Evolutionary conservation across 176 grass and related monocot species (phyloP).

Genomic region (Chrysopogon serrulatus): DNA sequence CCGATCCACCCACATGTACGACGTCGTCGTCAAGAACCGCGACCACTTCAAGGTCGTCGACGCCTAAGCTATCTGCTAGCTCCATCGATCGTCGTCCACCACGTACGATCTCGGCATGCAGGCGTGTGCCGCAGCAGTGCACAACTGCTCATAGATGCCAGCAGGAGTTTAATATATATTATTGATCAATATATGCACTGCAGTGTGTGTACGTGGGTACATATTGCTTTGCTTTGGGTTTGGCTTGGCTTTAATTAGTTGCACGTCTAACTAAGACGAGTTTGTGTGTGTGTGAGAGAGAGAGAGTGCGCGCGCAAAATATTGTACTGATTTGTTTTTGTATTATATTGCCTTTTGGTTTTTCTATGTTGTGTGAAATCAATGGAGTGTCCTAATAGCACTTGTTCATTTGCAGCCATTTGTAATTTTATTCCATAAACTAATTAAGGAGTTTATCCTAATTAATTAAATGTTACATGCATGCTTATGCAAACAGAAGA

Average conservation of each 20-base stretch:
- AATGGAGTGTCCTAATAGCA: neutral
- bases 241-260: neutral
- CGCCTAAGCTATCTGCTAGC: no score
- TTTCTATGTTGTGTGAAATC: neutral
- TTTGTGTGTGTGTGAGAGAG: neutral
- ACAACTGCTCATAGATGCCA: neutral
- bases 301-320: neutral
- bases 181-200: neutral
- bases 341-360: neutral
- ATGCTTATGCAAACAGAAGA: neutral
- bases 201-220: neutral
- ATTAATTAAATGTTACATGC: neutral
- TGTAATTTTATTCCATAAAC: neutral
- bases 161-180: neutral
- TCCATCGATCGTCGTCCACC: neutral
- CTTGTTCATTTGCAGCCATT: neutral
- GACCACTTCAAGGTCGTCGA: conserved; percentile 84
- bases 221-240: neutral
- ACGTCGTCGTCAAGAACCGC: conserved; percentile 87
- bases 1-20: conserved; percentile 91
- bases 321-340: neutral
- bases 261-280: neutral
- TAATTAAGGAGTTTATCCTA: neutral
- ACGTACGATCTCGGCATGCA: neutral
- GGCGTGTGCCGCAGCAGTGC: neutral